These are phyloP conservation scores for Hyphopichia homilentoma DNA, from an alignment of 805 yeast genomes.

Conservation along the genomic window DNA sequence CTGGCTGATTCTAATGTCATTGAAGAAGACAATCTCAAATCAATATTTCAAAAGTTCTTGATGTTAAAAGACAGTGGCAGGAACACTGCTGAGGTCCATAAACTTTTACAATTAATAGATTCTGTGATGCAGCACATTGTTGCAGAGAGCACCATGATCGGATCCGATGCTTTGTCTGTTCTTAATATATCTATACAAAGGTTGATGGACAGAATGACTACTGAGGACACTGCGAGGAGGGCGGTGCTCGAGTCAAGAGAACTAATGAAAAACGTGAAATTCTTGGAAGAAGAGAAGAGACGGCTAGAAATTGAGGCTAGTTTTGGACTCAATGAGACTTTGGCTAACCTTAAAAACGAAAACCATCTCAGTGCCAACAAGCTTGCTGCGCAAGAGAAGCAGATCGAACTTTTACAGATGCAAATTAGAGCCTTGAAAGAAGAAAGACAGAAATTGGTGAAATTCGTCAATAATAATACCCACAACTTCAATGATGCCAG, in stretches of 20 bases:
- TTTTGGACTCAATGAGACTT: conserved; percentile 15
- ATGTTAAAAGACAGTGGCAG: conserved; percentile 23
- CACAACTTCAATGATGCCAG: background rate
- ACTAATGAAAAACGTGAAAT: conserved; percentile 17
- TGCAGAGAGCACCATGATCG: conserved; percentile 19
- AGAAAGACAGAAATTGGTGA: conserved; percentile 10
- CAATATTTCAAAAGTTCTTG: conserved; percentile 24
- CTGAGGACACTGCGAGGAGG: conserved; percentile 33
- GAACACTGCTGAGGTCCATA: conserved; percentile 18
- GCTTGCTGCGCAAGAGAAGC: conserved; percentile 21
- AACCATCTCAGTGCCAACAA: conserved; percentile 15
- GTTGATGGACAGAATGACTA: conserved; percentile 28
- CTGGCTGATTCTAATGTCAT: background rate
- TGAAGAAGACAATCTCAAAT: conserved; percentile 12
- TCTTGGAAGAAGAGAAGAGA: conserved; percentile 18
- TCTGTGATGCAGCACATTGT: conserved; percentile 28
- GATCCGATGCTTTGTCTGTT: conserved; percentile 23
- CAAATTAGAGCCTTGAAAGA: conserved; percentile 19
- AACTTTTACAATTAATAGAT: conserved; percentile 25
- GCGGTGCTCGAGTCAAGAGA: conserved; percentile 29
- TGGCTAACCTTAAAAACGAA: conserved; percentile 21
- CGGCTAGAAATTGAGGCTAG: conserved; percentile 18
- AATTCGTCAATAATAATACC: conserved; percentile 2
- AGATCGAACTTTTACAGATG: conserved; percentile 19
- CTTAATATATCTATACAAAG: conserved; percentile 30